A percentile compares a stretch with the other conserved stretches of the same genome.
Conservation (phyloP, 208 protist genomes). For the Acanthamoeba rhysodes region DNA sequence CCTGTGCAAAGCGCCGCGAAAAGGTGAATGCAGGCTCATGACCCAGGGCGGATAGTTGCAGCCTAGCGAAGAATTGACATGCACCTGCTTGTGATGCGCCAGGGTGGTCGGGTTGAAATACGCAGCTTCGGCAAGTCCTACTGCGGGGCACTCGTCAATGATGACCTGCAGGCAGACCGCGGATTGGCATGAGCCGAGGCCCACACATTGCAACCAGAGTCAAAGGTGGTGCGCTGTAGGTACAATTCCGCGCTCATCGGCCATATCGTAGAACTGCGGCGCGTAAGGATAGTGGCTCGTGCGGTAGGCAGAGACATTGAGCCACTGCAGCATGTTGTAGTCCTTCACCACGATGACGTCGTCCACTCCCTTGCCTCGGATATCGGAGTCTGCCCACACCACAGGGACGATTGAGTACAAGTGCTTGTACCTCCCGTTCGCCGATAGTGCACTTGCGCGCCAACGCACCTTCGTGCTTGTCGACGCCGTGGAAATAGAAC, state of each 20-base stretch:
- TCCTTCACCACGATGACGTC: slow-evolving; percentile 54
- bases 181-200: background rate
- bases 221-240: background rate
- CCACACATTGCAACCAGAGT: background rate
- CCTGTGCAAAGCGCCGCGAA: background rate
- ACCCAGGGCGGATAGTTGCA: background rate
- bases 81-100: slow-evolving; percentile 25
- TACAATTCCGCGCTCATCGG: slow-evolving; percentile 17
- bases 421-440: too few species aligned
- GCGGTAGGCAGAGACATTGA: slow-evolving; percentile 37
- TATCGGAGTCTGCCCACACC: slow-evolving; percentile 2
- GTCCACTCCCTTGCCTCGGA: slow-evolving; percentile 10
- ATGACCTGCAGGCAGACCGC: background rate
- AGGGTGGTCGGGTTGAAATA: slow-evolving; percentile 19
- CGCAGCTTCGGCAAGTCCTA: background rate
- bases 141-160: slow-evolving; percentile 31
- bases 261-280: slow-evolving; percentile 19
- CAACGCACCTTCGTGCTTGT: slow-evolving; percentile 36
- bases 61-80: too few species aligned
- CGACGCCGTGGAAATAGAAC: slow-evolving; percentile 32
- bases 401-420: background rate
- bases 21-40: background rate
- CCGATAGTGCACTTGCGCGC: background rate
- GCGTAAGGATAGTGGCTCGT: slow-evolving; percentile 36
- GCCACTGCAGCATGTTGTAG: slow-evolving; percentile 47